Evolutionary conservation across 2,329 filamentous ascomycete species (phyloP), one percentile per base, ranked within the genome.

Genomic region (Exophiala aquamarina): DNA sequence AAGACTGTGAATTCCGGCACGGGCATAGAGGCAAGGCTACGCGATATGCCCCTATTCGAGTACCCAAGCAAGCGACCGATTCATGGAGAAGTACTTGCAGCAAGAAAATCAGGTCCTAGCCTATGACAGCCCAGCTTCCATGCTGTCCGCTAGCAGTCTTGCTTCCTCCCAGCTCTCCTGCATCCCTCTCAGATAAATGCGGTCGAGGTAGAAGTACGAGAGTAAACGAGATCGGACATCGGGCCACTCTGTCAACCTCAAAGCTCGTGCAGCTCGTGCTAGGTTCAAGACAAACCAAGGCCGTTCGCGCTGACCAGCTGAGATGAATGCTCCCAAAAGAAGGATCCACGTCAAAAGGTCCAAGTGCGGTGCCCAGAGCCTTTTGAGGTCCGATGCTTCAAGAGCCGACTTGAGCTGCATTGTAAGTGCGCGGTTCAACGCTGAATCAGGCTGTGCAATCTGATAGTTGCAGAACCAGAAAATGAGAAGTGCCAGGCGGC

Each of bases 401-500:
- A n/a, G 26, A 10, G 47, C 47, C 3, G 42, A 28, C 42, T 50
- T 50, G n/a, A 50, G 37, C 18, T 50, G 47, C 23, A 43, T 20
- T 13, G 47, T 50, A 41, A 50, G 29, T 11, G 42, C 42, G 28
- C 47, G 41, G 42, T 45, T 45, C 28, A 50, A 42, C 1, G 47
- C 47, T 8, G 37, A 50, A 19, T 50, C 47, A 4, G 47, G 47
- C 19, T 36, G 28, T 14, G 38, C 37, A 29, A 50, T 21, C 31
- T 50, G 47, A 26, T 41, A 50, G 38, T 46, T 50, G 35, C 35
- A 41, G 42, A 50, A 50, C 42, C 47, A 50, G 42, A 50, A 50
- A n/a, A 50, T 50, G 18, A 50, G 32, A 37, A 50, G 13, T 8
- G 47, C 36, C 6, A 50, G 32, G 14, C 47, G 41, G 42, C 47